These are phyloP conservation scores for Hyaloscypha hepaticicola DNA, from an alignment of 495 filamentous ascomycete genomes.

Conservation along the genomic window DNA sequence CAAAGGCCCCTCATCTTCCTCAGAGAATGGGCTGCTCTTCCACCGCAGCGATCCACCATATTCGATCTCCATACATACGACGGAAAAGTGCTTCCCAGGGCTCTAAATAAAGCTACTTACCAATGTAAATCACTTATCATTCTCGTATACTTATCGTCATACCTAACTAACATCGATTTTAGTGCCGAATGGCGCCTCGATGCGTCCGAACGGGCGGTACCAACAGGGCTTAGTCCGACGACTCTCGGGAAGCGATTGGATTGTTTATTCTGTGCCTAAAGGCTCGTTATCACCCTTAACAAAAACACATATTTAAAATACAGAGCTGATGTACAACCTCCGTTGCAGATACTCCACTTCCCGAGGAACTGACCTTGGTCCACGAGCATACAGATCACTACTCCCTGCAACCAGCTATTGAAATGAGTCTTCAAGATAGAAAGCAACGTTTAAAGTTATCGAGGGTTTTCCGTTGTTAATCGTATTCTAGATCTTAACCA, in stretches of 20 bases:
- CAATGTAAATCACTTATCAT: slow-evolving; percentile 7
- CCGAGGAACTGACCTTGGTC: slow-evolving; percentile 16
- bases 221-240: slow-evolving; percentile 6
- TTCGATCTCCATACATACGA: slow-evolving; percentile 12
- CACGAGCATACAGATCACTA: slow-evolving; percentile 22
- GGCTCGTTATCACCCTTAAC: background rate
- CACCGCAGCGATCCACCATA: slow-evolving; percentile 8
- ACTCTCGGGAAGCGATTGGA: background rate
- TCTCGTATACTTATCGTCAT: background rate
- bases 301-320: too few species aligned
- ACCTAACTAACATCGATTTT: background rate
- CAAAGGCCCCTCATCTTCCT: background rate
- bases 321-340: background rate
- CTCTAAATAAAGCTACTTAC: slow-evolving; percentile 8
- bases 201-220: slow-evolving; percentile 11
- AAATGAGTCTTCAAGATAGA: slow-evolving; percentile 12
- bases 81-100: slow-evolving; percentile 10
- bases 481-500: slow-evolving; percentile 16
- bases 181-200: slow-evolving; percentile 17
- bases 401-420: slow-evolving; percentile 14
- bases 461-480: background rate
- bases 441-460: background rate
- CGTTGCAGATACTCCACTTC: slow-evolving; percentile 9
- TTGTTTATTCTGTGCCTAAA: slow-evolving; percentile 17
- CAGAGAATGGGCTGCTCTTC: slow-evolving; percentile 11